A percentile compares a stretch with the other conserved stretches of the same genome.
These are phyloP conservation scores for Suhomyces bokatorum DNA, from an alignment of 1,139 yeast genomes.

Conservation along the genomic window DNA sequence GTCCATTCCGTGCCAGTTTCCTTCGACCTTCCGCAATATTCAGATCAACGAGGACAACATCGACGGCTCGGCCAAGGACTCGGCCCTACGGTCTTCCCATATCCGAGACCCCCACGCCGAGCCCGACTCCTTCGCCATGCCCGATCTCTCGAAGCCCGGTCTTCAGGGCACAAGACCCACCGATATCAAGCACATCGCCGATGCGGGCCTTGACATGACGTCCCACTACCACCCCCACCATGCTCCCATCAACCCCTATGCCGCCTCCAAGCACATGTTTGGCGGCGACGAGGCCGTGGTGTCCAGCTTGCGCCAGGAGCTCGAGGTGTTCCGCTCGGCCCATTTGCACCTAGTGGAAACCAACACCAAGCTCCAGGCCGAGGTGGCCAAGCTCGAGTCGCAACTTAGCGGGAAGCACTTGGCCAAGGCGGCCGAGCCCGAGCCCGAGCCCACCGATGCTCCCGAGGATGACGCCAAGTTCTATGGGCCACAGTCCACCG, in stretches of 20 bases:
- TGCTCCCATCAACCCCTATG: neutral
- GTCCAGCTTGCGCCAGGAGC: conserved; percentile 9
- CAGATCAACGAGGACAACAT: conserved; percentile 31
- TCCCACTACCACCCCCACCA: conserved; percentile 6
- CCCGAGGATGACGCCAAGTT: conserved; percentile 37
- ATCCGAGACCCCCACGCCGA: neutral
- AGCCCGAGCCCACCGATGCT: conserved; percentile 16
- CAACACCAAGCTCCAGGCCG: conserved; percentile 21
- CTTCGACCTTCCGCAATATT: conserved; percentile 41
- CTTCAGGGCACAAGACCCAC: conserved; percentile 1
- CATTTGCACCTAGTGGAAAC: conserved; percentile 23
- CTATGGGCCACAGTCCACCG: conserved; percentile 53
- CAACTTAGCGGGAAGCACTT: neutral
- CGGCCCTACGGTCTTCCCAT: neutral
- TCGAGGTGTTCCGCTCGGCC: conserved; percentile 16
- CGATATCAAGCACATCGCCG: conserved; percentile 3
- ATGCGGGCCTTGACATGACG: conserved; percentile 3
- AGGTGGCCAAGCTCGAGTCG: conserved; percentile 7
- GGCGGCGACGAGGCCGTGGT: conserved; percentile 1
- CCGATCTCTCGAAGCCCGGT: neutral
- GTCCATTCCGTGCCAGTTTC: conserved; percentile 37
- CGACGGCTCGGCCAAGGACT: neutral
- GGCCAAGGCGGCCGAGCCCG: conserved; percentile 11
- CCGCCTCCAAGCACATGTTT: neutral
- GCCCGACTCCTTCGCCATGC: neutral